Evolutionary conservation across 495 filamentous ascomycete species (phyloP).

Genomic region (Trichoderma reesei): DNA sequence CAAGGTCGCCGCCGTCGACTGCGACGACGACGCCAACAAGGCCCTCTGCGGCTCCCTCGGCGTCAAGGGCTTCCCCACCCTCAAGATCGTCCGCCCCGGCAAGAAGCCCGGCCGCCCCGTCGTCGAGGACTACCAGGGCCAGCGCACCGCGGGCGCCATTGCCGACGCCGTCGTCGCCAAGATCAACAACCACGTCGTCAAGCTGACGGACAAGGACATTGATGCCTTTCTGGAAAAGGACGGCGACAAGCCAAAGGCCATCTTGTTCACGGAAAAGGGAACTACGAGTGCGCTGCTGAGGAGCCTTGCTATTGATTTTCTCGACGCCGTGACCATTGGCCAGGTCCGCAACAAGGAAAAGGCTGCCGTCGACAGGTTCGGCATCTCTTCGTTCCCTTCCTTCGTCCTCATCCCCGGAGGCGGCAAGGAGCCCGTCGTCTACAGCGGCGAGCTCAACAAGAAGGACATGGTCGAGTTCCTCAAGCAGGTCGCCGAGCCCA

Average conservation of each 20-base stretch:
- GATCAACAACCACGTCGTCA: slow-evolving; percentile 87
- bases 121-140: slow-evolving; percentile 89
- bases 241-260: slow-evolving; percentile 70
- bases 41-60: slow-evolving; percentile 78
- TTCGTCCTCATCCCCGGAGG: slow-evolving; percentile 67
- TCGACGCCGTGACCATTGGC: slow-evolving; percentile 70
- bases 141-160: slow-evolving; percentile 72
- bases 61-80: slow-evolving; percentile 88
- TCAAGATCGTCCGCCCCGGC: slow-evolving; percentile 84
- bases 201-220: slow-evolving; percentile 67
- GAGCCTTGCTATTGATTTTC: slow-evolving; percentile 81
- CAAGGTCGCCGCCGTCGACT: slow-evolving; percentile 91
- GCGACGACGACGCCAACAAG: slow-evolving; percentile 93
- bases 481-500: slow-evolving; percentile 62
- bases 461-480: slow-evolving; percentile 73
- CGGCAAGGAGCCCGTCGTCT: slow-evolving; percentile 57
- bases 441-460: slow-evolving; percentile 82
- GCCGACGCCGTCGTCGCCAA: slow-evolving; percentile 73
- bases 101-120: slow-evolving; percentile 67
- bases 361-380: slow-evolving; percentile 61
- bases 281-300: slow-evolving; percentile 73
- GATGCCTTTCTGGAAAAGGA: slow-evolving; percentile 64
- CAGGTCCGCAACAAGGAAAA: slow-evolving; percentile 81
- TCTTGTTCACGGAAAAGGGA: slow-evolving; percentile 93
- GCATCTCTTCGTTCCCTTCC: slow-evolving; percentile 66